These are phyloP conservation scores for Sclerotinia subarctica DNA, from an alignment of 2,329 filamentous ascomycete species.

Conservation along the genomic window DNA sequence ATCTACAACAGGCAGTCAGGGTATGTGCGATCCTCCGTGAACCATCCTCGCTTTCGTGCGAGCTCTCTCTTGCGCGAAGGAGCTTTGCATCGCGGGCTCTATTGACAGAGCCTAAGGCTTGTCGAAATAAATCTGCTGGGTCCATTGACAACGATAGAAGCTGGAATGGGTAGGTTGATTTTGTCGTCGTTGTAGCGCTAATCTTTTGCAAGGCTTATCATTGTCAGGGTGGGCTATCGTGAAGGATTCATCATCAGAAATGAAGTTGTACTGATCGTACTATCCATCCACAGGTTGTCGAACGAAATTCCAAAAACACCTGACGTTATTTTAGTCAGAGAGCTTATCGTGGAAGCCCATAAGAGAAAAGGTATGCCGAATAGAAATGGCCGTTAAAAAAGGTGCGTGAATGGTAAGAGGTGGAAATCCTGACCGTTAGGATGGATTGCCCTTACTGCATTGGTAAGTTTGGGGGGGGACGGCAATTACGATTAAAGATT, in stretches of 20 bases:
- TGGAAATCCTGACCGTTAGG: constrained; percentile 5
- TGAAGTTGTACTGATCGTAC: constrained; percentile 1
- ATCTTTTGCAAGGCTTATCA: constrained; percentile 29
- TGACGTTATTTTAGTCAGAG: constrained; percentile 11
- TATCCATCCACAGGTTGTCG: neutral
- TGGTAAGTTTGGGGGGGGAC: neutral
- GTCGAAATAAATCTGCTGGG: constrained; percentile 56
- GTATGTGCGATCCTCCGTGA: constrained; percentile 70
- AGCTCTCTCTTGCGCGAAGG: constrained; percentile 34
- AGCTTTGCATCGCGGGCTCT: constrained; percentile 36
- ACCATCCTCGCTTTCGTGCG: constrained; percentile 49
- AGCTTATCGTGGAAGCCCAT: neutral
- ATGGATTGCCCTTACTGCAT: neutral
- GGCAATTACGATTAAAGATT: neutral
- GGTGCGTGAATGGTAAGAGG: neutral
- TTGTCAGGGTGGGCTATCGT: constrained; percentile 25
- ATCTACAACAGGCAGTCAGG: constrained; percentile 75
- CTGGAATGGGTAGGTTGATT: neutral
- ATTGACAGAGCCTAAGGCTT: constrained; percentile 48
- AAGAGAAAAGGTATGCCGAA: neutral
- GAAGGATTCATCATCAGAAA: constrained; percentile 13
- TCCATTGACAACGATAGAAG: constrained; percentile 49
- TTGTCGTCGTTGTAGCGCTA: constrained; percentile 22
- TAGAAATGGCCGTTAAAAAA: neutral
- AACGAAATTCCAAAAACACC: constrained; percentile 8